phyloP scores from a whole-genome alignment of 768 basidiomycete genomes.

The Mrakia gelida region DNA sequence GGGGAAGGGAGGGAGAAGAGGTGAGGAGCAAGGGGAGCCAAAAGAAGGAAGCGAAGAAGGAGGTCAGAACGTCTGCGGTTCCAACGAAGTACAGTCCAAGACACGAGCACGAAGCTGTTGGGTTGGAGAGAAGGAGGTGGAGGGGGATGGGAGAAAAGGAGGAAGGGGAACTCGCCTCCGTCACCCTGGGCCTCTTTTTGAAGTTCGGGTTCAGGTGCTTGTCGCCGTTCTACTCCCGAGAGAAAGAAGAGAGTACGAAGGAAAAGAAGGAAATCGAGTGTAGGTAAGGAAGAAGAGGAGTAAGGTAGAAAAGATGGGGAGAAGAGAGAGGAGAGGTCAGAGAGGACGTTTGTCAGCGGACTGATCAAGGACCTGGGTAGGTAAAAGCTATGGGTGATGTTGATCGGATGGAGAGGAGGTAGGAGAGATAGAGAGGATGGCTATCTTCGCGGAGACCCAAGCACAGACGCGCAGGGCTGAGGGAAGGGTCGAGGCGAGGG shows the following conservation, averaged over 20 bases:
- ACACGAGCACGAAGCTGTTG: not conserved
- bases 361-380: not conserved
- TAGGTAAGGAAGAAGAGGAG: constrained; percentile 36
- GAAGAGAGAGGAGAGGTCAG: constrained; percentile 4
- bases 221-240: constrained; percentile 65
- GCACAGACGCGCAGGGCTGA: not conserved
- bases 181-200: constrained; percentile 95
- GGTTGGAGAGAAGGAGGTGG: constrained; percentile 32
- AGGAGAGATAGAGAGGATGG: not conserved
- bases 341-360: constrained; percentile 22
- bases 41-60: constrained; percentile 33
- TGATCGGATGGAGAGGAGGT: not conserved
- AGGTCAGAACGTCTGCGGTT: constrained; percentile 26
- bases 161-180: constrained; percentile 67
- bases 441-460: not conserved
- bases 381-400: not conserved
- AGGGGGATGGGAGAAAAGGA: constrained; percentile 29
- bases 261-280: constrained; percentile 34
- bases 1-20: not conserved
- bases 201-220: constrained; percentile 90
- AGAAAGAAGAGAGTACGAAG: constrained; percentile 33
- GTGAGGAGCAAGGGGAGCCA: constrained; percentile 8
- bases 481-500: constrained; percentile 32
- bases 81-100: not conserved
- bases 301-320: constrained; percentile 19